Percentiles rank a stretch among this genome's conserved stretches.
phyloP scores from a whole-genome alignment of 1,284 basidiomycete genomes.

The Naganishia liquefaciens region DNA sequence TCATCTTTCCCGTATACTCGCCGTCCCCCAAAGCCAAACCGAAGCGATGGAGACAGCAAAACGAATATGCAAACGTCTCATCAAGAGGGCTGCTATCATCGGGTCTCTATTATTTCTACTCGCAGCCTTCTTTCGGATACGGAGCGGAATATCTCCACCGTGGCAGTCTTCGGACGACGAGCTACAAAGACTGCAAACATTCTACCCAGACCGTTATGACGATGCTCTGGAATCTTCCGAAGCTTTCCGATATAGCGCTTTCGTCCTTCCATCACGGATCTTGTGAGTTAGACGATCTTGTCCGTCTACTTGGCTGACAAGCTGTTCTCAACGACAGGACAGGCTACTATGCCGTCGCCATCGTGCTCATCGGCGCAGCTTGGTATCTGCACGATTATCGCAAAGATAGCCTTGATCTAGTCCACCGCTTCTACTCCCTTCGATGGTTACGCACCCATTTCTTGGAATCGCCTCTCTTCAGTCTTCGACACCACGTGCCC shows the following conservation, averaged over 20 bases:
- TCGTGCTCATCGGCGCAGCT: neutral
- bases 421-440: neutral
- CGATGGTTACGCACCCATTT: neutral
- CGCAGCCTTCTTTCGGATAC: neutral
- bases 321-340: neutral
- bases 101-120: neutral
- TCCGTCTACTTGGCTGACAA: neutral
- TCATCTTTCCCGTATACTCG: neutral
- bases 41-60: no score
- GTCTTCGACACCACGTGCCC: conserved; percentile 9
- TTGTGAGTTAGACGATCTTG: neutral
- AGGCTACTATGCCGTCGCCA: neutral
- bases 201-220: conserved; percentile 11
- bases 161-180: conserved; percentile 5
- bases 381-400: neutral
- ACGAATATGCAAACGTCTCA: neutral
- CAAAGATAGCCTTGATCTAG: no score
- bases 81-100: neutral
- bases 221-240: conserved; percentile 2
- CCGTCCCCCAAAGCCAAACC: no score
- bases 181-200: neutral
- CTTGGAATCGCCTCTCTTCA: conserved; percentile 12
- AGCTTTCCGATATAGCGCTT: conserved; percentile 15
- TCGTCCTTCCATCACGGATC: neutral
- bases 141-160: neutral